These are phyloP conservation scores for Pythium biforme DNA, from an alignment of 352 stramenopile species.

Conservation along the genomic window DNA sequence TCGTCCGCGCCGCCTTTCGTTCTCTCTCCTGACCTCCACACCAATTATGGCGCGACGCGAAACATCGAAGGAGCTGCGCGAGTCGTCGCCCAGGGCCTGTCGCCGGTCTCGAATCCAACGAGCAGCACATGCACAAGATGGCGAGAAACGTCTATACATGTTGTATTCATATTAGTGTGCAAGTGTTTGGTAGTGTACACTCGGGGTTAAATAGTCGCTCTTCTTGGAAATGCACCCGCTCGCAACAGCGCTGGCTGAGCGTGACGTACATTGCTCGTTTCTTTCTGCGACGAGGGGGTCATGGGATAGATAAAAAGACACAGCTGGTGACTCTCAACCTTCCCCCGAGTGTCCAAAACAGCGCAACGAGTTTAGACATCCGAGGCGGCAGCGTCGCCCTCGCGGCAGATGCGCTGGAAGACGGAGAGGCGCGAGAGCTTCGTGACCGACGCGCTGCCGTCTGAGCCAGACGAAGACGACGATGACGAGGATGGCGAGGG, in stretches of 20 bases:
- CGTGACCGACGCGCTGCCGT: slow-evolving; percentile 32
- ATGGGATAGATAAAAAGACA: slow-evolving; percentile 11
- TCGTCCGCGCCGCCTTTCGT: too few species aligned
- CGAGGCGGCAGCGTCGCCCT: slow-evolving; percentile 26
- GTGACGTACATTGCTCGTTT: neutral
- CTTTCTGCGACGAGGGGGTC: neutral
- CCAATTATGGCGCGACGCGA: neutral
- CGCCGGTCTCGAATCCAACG: too few species aligned
- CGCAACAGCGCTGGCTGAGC: too few species aligned
- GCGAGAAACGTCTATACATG: neutral
- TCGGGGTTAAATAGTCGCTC: slow-evolving; percentile 21
- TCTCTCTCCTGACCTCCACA: too few species aligned
- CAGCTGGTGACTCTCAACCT: neutral
- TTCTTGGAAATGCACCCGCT: slow-evolving; percentile 3
- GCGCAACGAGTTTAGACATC: neutral
- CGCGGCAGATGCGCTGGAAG: slow-evolving; percentile 81
- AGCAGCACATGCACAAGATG: neutral
- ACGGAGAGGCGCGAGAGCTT: slow-evolving; percentile 78
- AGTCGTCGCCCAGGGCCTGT: neutral
- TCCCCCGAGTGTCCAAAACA: neutral
- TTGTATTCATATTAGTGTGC: slow-evolving; percentile 19
- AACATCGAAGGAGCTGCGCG: too few species aligned
- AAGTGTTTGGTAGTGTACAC: slow-evolving; percentile 17
- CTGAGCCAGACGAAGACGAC: slow-evolving; percentile 31
- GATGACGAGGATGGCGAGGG: slow-evolving; percentile 33